Conservation (phyloP, 345 rosid species). For the Sisymbrium irio region DNA sequence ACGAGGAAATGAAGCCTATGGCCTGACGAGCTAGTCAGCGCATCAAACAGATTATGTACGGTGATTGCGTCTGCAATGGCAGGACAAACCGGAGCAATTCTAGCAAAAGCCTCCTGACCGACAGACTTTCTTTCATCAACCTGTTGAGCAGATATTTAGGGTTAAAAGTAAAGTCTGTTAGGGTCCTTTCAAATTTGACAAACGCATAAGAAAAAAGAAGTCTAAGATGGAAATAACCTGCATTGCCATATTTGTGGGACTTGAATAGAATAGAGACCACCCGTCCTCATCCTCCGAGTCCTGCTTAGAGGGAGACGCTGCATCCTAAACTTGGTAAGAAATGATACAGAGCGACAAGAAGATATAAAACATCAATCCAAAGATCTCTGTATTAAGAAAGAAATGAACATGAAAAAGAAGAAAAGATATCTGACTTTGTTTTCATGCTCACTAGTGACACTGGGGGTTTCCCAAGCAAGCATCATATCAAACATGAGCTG, state of each 20-base stretch:
- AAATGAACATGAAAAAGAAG: neutral
- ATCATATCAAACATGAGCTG: slow-evolving; percentile 87
- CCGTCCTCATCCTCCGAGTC: slow-evolving; percentile 75
- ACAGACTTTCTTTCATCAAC: slow-evolving; percentile 81
- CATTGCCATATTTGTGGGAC: slow-evolving; percentile 76
- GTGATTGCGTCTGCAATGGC: slow-evolving; percentile 78
- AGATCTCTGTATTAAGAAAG: neutral
- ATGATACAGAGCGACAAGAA: slow-evolving; percentile 1
- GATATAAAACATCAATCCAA: slow-evolving; percentile 1
- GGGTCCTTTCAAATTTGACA: neutral
- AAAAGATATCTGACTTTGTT: slow-evolving; percentile 45
- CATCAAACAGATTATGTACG: slow-evolving; percentile 83
- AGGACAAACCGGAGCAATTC: slow-evolving; percentile 86
- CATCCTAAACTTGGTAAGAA: slow-evolving; percentile 44
- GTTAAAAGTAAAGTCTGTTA: neutral
- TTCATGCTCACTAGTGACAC: slow-evolving; percentile 42
- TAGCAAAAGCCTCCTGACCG: slow-evolving; percentile 80
- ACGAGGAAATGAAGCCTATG: slow-evolving; percentile 77
- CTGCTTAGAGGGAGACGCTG: slow-evolving; percentile 37
- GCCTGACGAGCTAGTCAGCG: slow-evolving; percentile 67
- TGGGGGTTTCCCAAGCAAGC: slow-evolving; percentile 96
- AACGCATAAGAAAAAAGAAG: neutral
- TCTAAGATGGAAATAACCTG: slow-evolving; percentile 49
- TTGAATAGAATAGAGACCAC: slow-evolving; percentile 72
- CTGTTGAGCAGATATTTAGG: slow-evolving; percentile 35